phyloP scores from a whole-genome alignment of 2,329 filamentous ascomycete genomes.

The Aspergillus viridinutans region DNA sequence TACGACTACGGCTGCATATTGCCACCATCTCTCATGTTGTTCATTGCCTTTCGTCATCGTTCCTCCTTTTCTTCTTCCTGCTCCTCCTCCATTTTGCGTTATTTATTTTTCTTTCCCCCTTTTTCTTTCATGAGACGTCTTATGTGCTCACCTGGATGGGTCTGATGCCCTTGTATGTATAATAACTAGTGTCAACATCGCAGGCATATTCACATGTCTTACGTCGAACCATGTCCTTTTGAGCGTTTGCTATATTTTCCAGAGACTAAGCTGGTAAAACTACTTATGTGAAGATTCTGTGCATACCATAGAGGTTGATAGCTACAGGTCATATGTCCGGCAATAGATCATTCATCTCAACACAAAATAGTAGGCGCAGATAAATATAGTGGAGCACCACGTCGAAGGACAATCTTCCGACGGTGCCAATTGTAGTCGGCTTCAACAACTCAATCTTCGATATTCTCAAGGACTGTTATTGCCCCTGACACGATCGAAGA shows the following conservation, averaged over 20 bases:
- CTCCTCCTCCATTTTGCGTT: neutral
- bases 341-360: neutral
- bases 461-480: neutral
- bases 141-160: neutral
- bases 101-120: neutral
- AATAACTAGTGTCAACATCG: neutral
- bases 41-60: constrained; percentile 1
- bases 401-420: neutral
- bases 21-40: constrained; percentile 1
- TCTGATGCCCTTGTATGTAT: neutral
- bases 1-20: neutral
- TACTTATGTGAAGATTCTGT: neutral
- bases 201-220: too few relatives aligned
- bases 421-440: neutral
- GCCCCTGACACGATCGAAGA: constrained; percentile 20
- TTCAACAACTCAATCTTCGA: neutral
- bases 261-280: neutral
- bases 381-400: neutral
- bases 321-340: neutral
- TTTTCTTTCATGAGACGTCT: neutral
- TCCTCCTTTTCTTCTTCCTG: constrained; percentile 1
- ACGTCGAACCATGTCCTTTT: neutral
- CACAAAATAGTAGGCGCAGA: neutral
- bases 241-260: neutral
- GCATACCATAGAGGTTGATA: neutral